A percentile compares a stretch with the other conserved stretches of the same genome.
Conservation (phyloP, 257 asterid species). For the Hygrophila difformis region DNA sequence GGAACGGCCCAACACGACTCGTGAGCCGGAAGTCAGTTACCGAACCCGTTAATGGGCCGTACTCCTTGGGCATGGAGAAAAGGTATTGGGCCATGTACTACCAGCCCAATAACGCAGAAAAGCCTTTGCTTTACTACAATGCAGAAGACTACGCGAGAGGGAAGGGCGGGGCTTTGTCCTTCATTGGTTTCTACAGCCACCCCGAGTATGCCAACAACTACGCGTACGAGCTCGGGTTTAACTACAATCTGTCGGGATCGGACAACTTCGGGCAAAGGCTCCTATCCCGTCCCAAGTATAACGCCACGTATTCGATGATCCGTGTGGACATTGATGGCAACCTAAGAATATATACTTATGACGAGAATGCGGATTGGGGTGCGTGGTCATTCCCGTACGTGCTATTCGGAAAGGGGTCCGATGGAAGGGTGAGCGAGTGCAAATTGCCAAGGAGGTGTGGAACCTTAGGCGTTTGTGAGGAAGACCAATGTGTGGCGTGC, state of each 20-base stretch:
- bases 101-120: conserved; percentile 12
- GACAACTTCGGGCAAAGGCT: conserved; percentile 17
- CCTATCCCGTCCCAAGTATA: conserved; percentile 34
- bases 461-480: conserved; percentile 29
- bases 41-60: conserved; percentile 18
- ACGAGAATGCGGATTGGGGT: conserved; percentile 28
- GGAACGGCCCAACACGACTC: conserved; percentile 20
- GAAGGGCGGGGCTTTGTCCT: conserved; percentile 9
- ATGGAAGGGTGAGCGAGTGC: conserved; percentile 7
- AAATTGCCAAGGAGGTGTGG: conserved; percentile 30
- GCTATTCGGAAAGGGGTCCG: not conserved
- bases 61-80: conserved; percentile 21
- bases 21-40: conserved; percentile 14
- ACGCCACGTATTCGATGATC: conserved; percentile 30
- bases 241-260: conserved; percentile 18
- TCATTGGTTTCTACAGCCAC: conserved; percentile 20
- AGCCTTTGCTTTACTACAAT: conserved; percentile 16
- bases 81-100: conserved; percentile 20
- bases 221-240: conserved; percentile 34
- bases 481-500: conserved; percentile 38
- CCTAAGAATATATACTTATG: conserved; percentile 28
- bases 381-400: conserved; percentile 28
- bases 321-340: conserved; percentile 42
- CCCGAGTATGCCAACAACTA: conserved; percentile 13
- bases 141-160: conserved; percentile 28